A percentile compares a stretch with the other conserved stretches of the same genome.
Conservation (phyloP, 768 basidiomycete species). For the Termitomyces sp. region DNA sequence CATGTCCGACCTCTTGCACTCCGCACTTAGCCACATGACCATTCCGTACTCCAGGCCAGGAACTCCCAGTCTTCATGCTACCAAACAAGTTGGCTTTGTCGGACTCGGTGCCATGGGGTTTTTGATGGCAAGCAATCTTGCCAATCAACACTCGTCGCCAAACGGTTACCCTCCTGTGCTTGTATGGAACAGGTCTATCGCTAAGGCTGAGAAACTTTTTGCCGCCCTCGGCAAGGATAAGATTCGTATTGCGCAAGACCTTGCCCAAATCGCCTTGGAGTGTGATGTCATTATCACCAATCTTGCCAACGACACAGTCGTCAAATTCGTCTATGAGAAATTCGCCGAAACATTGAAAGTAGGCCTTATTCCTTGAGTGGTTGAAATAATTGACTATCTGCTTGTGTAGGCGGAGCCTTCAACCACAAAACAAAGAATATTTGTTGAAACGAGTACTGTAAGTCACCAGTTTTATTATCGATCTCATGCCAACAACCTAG, state of each 20-base stretch:
- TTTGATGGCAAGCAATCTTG: constrained; percentile 77
- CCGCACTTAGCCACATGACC: constrained; percentile 11
- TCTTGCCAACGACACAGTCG: constrained; percentile 66
- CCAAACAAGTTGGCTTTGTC: constrained; percentile 35
- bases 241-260: constrained; percentile 48
- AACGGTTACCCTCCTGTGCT: constrained; percentile 44
- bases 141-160: constrained; percentile 36
- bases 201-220: constrained; percentile 53
- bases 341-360: constrained; percentile 59
- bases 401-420: constrained; percentile 30
- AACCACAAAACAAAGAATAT: constrained; percentile 54
- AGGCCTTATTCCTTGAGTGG: neutral
- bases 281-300: constrained; percentile 77
- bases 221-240: constrained; percentile 49
- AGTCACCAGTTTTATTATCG: neutral
- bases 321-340: constrained; percentile 54
- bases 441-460: constrained; percentile 84
- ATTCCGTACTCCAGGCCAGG: constrained; percentile 52
- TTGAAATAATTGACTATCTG: constrained; percentile 1
- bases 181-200: constrained; percentile 69
- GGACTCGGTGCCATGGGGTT: constrained; percentile 66
- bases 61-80: constrained; percentile 35
- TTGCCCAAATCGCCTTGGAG: constrained; percentile 52
- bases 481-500: neutral
- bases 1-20: constrained; percentile 18